Evolutionary conservation across 2,329 filamentous ascomycete genomes (phyloP), one percentile per base, ranked within the genome.

Genomic region (Ophiostoma triangulosporum): DNA sequence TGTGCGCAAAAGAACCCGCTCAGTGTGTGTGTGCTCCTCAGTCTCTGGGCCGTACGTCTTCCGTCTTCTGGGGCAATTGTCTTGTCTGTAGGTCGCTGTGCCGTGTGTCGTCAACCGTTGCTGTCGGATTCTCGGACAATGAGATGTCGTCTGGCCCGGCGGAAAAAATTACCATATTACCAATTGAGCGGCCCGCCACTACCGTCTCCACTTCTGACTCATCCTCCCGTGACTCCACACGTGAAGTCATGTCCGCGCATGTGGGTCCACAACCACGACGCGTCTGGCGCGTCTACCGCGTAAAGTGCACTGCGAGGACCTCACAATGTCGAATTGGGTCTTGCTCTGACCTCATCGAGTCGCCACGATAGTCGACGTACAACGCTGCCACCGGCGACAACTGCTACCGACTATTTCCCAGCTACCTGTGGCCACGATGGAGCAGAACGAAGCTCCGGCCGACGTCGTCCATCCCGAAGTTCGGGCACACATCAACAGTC

Each of bases 401-500:
- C n/a, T n/a, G n/a, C n/a, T n/a, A n/a, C n/a, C n/a, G n/a, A n/a
- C n/a, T n/a, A n/a, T n/a, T n/a, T 22, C 29, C 29, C 29, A 31
- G 12, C 29, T 31, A 6, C 51, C 51, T 31, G 6, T n/a, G 29
- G 29, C 45, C 60, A 69, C 59, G 15, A 83, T 83, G 80, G 78
- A 82, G 66, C 62, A 71, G 55, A 66, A 64, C 58, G 76, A 79
- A 12, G 43, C n/a, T 9, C 12, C 67, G 54, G 70, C 67, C 59
- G 80, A 82, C 64, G 74, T 84, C 56, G 86, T 97, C 54, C 89
- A 97, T 66, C 88, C 89, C 40, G 88, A 95, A 72, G 88, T 96
- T 63, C 84, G 90, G 64, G 89, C 90, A 27, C 88, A 96, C 69
- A 83, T 98, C 64, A 91, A 87, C 70, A 95, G 88, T 71, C 81